Conservation (phyloP, 805 yeast species). For the Pichia occidentalis region DNA sequence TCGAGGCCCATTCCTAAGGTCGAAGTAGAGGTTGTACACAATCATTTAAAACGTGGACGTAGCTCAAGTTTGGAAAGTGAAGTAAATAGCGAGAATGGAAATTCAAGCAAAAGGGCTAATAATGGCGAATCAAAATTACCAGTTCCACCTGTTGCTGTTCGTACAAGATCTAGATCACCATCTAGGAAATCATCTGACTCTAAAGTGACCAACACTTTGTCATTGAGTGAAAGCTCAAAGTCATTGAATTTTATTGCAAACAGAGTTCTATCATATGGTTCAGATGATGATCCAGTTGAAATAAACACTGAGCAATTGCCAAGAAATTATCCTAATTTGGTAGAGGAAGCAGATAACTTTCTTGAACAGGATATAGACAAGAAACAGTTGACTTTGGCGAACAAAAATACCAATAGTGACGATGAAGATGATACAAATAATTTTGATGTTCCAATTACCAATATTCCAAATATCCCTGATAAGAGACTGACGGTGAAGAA, state of each 20-base stretch:
- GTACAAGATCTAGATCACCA: conserved; percentile 24
- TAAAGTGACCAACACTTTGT: neutral
- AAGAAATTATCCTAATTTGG: conserved; percentile 19
- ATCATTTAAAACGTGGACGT: conserved; percentile 3
- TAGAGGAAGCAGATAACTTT: conserved; percentile 26
- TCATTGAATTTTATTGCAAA: conserved; percentile 10
- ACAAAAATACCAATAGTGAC: conserved; percentile 11
- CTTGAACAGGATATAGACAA: conserved; percentile 18
- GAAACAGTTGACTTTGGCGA: neutral
- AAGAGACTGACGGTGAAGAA: no score
- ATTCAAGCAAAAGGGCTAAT: neutral
- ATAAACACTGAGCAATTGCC: conserved; percentile 17
- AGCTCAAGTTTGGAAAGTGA: neutral
- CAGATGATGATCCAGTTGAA: conserved; percentile 18
- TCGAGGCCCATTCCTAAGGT: conserved; percentile 4
- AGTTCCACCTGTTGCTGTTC: conserved; percentile 13
- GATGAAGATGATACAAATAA: conserved; percentile 4
- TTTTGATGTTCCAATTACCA: no score
- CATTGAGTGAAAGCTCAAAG: conserved; percentile 1
- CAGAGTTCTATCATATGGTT: conserved; percentile 26
- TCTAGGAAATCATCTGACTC: conserved; percentile 14
- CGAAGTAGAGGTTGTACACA: conserved; percentile 5
- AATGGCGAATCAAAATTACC: conserved; percentile 6
- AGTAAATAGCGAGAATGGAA: conserved; percentile 1
- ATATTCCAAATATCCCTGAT: no score